A percentile compares a stretch with the other conserved stretches of the same genome.
phyloP scores from a whole-genome alignment of 768 basidiomycete species.

The Roridomyces roridus region DNA sequence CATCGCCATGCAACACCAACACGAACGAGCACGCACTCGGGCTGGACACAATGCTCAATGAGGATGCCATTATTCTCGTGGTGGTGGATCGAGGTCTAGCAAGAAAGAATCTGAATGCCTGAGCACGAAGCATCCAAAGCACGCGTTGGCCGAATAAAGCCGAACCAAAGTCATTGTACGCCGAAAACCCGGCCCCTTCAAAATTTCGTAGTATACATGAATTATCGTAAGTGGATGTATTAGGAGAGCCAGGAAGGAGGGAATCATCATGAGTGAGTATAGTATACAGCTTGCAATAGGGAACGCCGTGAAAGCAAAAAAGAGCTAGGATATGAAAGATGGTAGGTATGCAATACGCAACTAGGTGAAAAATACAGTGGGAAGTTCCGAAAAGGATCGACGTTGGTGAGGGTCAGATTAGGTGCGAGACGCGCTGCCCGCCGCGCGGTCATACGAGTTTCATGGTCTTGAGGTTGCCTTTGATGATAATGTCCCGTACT shows the following conservation, averaged over 20 bases:
- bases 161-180: too few species aligned
- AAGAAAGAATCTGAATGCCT: too few species aligned
- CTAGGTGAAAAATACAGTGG: not conserved
- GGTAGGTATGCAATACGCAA: not conserved
- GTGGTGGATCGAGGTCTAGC: not conserved
- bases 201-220: too few species aligned
- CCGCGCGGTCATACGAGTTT: slow-evolving; percentile 43
- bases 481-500: slow-evolving; percentile 78
- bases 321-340: not conserved
- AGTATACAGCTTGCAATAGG: not conserved
- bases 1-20: slow-evolving; percentile 7
- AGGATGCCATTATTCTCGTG: not conserved
- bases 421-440: not conserved
- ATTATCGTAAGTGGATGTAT: too few species aligned
- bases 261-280: not conserved
- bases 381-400: not conserved
- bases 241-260: not conserved
- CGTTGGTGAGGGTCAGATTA: not conserved
- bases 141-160: not conserved
- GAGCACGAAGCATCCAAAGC: too few species aligned
- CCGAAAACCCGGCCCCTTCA: too few species aligned
- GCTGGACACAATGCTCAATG: not conserved
- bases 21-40: not conserved
- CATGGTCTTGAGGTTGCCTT: slow-evolving; percentile 67
- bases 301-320: not conserved